Percentiles rank a stretch among this genome's conserved stretches.
Conservation (phyloP, 805 yeast genomes). For the Yamadazyma nakazawae region DNA sequence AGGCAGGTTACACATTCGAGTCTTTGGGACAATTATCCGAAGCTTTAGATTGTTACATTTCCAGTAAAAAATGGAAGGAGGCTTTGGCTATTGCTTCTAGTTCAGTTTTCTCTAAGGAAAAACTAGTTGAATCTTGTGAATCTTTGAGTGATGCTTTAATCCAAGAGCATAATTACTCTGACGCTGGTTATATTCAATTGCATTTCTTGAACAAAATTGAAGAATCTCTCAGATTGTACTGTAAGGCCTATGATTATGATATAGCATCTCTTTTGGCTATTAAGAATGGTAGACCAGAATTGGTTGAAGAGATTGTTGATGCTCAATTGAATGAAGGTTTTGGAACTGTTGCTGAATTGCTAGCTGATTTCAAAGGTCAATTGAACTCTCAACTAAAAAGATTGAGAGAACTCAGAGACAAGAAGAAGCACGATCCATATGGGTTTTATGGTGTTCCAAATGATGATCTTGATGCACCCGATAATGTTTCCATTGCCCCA, state of each 20-base stretch:
- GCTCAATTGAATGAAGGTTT: conserved; percentile 82
- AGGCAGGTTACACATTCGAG: conserved; percentile 80
- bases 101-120: conserved; percentile 31
- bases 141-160: conserved; percentile 56
- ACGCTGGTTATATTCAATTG: conserved; percentile 75
- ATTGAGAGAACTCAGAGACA: conserved; percentile 76
- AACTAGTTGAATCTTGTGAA: conserved; percentile 49
- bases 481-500: conserved; percentile 91
- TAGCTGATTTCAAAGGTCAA: conserved; percentile 93
- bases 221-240: conserved; percentile 62
- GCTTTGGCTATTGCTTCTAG: conserved; percentile 62
- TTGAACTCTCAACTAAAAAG: conserved; percentile 77
- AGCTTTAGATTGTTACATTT: conserved; percentile 68
- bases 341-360: conserved; percentile 78
- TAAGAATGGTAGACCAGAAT: conserved; percentile 39
- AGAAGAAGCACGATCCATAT: conserved; percentile 81
- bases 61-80: conserved; percentile 80
- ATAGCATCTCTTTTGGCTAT: conserved; percentile 69
- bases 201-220: conserved; percentile 58
- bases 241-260: conserved; percentile 72
- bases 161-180: conserved; percentile 69
- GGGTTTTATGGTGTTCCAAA: conserved; percentile 70
- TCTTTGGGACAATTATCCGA: conserved; percentile 50
- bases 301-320: conserved; percentile 61
- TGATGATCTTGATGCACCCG: conserved; percentile 69